Evolutionary conservation across 1,284 basidiomycete species (phyloP).

Genomic region (Boletus smithii): DNA sequence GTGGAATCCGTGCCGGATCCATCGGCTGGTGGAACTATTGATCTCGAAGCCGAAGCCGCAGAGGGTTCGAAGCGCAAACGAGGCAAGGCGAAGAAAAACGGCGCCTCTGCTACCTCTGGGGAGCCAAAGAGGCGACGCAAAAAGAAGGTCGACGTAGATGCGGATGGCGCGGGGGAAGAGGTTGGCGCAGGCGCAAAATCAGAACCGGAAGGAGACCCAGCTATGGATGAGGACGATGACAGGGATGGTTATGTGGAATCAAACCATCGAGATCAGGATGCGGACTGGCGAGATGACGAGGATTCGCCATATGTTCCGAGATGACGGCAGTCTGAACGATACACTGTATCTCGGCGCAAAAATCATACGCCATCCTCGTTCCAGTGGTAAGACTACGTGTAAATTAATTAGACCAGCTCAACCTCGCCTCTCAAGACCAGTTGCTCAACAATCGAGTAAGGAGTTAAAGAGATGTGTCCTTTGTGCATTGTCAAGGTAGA

Average conservation of each 20-base stretch:
- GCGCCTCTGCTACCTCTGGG: slow-evolving; percentile 28
- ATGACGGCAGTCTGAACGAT: slow-evolving; percentile 18
- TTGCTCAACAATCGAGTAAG: slow-evolving; percentile 69
- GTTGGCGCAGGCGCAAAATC: slow-evolving; percentile 28
- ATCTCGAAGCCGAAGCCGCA: slow-evolving; percentile 58
- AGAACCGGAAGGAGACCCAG: slow-evolving; percentile 31
- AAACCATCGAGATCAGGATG: slow-evolving; percentile 26
- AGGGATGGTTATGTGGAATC: slow-evolving; percentile 25
- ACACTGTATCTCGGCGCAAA: slow-evolving; percentile 8
- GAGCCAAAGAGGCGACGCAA: slow-evolving; percentile 40
- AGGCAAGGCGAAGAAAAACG: slow-evolving; percentile 52
- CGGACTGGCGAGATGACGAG: slow-evolving; percentile 29
- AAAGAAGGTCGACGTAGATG: slow-evolving; percentile 40
- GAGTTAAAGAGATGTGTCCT: slow-evolving; percentile 66
- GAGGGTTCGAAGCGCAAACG: slow-evolving; percentile 54
- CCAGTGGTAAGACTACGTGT: slow-evolving; percentile 20
- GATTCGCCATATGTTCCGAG: slow-evolving; percentile 34
- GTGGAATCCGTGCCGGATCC: slow-evolving; percentile 91
- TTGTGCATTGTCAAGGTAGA: slow-evolving; percentile 60
- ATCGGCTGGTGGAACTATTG: slow-evolving; percentile 72
- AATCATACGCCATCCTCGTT: slow-evolving; percentile 12
- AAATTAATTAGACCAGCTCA: slow-evolving; percentile 56
- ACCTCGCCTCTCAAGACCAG: slow-evolving; percentile 65
- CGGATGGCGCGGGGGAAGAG: slow-evolving; percentile 30
- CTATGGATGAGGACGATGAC: slow-evolving; percentile 39